Conservation (phyloP, 441 rosid genomes). For the Aleurites moluccanus region DNA sequence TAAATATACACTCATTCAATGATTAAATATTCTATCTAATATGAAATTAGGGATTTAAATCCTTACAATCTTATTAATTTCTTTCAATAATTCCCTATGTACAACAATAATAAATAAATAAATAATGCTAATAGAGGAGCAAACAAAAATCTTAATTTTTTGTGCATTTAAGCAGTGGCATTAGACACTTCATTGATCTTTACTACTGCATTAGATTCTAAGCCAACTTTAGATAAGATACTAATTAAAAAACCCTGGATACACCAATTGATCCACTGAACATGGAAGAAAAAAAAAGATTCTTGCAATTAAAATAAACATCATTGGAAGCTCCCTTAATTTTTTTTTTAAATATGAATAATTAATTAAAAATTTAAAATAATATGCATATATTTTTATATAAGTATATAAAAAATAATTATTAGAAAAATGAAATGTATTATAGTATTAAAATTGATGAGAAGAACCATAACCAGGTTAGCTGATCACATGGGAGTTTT, state of each 20-base stretch:
- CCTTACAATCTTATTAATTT: no score
- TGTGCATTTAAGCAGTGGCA: not conserved
- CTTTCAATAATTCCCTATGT: no score
- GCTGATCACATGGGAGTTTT: constrained; percentile 39
- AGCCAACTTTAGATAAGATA: not conserved
- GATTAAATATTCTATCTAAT: no score
- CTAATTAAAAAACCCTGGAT: not conserved
- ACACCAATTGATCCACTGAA: not conserved
- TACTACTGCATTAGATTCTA: not conserved
- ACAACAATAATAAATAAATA: no score
- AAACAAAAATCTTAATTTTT: no score
- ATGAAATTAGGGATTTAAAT: no score
- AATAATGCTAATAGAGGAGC: no score
- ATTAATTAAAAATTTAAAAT: no score
- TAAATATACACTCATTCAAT: no score
- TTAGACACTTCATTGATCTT: not conserved
- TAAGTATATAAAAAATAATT: no score
- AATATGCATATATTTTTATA: not conserved
- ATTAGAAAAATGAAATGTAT: not conserved
- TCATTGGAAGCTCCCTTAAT: no score
- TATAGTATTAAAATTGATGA: constrained; percentile 1
- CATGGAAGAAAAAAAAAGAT: not conserved
- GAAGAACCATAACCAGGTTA: constrained; percentile 28
- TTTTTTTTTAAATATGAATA: not conserved
- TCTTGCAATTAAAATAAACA: not conserved